Conservation (phyloP, 306 rosid species). For the Acacia melanoxylon region DNA sequence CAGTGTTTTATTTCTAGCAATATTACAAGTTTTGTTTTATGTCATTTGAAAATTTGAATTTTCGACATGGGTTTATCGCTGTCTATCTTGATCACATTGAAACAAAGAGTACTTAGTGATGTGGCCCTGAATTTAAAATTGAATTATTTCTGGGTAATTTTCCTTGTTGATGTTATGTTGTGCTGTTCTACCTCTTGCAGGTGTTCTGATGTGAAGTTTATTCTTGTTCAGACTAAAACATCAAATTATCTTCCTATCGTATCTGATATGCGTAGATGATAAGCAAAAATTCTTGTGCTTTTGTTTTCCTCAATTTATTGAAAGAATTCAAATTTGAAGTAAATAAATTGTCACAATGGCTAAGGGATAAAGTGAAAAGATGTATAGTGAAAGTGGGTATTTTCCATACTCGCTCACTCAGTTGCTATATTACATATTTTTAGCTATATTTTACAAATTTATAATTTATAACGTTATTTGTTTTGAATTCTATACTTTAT, state of each 20-base stretch:
- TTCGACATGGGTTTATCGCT: neutral
- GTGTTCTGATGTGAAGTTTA: neutral
- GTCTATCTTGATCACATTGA: neutral
- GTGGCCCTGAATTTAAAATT: neutral
- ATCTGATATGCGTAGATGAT: neutral
- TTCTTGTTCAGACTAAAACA: neutral
- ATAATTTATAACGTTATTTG: no score
- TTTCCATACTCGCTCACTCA: no score
- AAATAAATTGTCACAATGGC: neutral
- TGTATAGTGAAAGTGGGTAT: neutral
- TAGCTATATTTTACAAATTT: no score
- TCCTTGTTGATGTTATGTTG: neutral
- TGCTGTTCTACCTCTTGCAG: neutral
- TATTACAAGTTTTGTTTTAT: neutral
- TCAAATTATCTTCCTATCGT: neutral
- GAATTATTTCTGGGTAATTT: neutral
- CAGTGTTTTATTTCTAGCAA: neutral
- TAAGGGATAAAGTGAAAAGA: neutral
- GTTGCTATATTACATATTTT: no score
- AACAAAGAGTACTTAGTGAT: neutral
- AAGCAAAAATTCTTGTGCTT: neutral
- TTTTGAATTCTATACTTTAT: no score
- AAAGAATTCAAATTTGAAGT: neutral
- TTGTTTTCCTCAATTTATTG: neutral
- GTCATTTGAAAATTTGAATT: slow-evolving; percentile 29